Evolutionary conservation across 1,139 yeast species (phyloP), one percentile per base, ranked within the genome.

Genomic region (Geotrichum histeridarum): DNA sequence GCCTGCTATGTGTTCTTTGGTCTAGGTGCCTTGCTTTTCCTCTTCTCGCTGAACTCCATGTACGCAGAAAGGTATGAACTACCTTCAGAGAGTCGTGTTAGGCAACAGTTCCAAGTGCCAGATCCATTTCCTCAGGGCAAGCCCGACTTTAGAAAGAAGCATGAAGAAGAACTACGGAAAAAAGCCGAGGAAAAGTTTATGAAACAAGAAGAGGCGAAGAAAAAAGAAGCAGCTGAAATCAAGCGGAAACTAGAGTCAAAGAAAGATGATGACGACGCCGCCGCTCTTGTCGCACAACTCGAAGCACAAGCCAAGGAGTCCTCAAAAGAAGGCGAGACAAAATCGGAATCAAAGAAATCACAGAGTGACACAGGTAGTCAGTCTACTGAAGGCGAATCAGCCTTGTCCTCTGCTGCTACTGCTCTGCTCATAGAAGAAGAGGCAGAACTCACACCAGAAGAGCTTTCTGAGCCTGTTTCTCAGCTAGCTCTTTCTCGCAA

Each of bases 51-150:
- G 33, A 55, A 55, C 46, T 41, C 56, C 6, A 45, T 51, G 53
- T 55, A 53, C 38, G 33, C 31, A n/a, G 56, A 55, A 18, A 41
- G 54, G 11, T 55, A 50, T 39, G 58, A 55, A 15, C 45, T 51
- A 9, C 32, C 17, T 36, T 52, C 55, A 17, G 55, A 52, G 42
- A 31, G 45, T 8, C 55, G 48, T 32, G 44, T 52, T 8, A 49
- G 48, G 17, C 37, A 42, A n/a, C 51, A 52, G 8, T 50, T 53
- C 27, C 54, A 51, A 22, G 54, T 45, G 8, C 58, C 58, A 3
- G 51, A 55, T 35, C 58, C 58, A 18, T 55, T 55, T 45, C 58
- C 58, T 18, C 49, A 52, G 42, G 58, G 58, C 5, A 55, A 53
- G 22, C 58, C 58, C 11, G 58, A 55, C 33, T 52, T 53, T 15